Evolutionary conservation across 1,284 basidiomycete species (phyloP).

Genomic region (Cerioporus squamosus): DNA sequence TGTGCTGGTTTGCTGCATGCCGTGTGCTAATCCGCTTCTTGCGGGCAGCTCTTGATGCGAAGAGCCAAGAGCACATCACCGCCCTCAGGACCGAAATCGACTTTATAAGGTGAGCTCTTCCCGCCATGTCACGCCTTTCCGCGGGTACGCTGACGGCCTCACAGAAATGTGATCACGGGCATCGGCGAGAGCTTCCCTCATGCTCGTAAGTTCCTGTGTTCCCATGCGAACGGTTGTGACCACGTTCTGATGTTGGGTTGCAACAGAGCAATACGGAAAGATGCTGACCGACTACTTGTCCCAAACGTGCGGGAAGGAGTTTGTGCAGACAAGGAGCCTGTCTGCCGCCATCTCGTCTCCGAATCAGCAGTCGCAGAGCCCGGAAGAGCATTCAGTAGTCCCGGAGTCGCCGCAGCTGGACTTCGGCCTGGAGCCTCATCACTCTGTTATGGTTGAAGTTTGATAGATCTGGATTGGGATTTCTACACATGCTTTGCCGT

Average conservation of each 20-base stretch:
- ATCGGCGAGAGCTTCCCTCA: slow-evolving; percentile 69
- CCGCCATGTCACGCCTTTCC: too few relatives aligned
- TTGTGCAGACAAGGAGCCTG: too few relatives aligned
- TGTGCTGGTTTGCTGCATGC: slow-evolving; percentile 70
- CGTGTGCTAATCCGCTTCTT: slow-evolving; percentile 68
- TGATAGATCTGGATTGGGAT: too few relatives aligned
- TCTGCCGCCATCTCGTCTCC: too few relatives aligned
- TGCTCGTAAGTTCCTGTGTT: slow-evolving; percentile 44
- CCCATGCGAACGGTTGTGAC: background rate
- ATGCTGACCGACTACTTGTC: slow-evolving; percentile 56
- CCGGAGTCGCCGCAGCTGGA: background rate
- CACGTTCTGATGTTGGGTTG: background rate
- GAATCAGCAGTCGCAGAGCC: background rate
- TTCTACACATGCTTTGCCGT: too few relatives aligned
- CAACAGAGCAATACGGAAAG: slow-evolving; percentile 58
- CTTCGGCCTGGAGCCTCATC: background rate
- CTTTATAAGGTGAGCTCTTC: slow-evolving; percentile 63
- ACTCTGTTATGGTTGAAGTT: too few relatives aligned
- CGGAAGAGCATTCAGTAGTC: background rate
- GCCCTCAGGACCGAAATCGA: slow-evolving; percentile 64
- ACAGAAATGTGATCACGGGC: slow-evolving; percentile 59
- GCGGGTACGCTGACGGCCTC: slow-evolving; percentile 3
- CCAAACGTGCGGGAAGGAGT: slow-evolving; percentile 36
- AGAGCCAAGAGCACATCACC: slow-evolving; percentile 54
- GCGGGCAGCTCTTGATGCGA: slow-evolving; percentile 57